Evolutionary conservation across 306 rosid species (phyloP).

Genomic region (Corylus americana): DNA sequence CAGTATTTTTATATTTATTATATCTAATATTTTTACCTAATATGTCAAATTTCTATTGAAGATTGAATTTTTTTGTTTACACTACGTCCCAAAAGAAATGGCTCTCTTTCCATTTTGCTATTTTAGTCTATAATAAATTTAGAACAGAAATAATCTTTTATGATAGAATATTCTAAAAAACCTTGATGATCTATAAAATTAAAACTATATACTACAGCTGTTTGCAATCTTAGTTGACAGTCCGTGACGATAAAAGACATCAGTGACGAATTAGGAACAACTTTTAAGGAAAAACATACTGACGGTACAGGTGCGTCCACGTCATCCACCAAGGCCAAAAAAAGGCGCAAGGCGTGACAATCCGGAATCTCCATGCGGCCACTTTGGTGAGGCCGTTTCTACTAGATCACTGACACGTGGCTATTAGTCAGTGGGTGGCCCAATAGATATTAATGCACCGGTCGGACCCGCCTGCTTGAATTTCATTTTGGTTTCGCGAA

Average conservation of each 20-base stretch:
- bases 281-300: neutral
- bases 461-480: slow-evolving; percentile 19
- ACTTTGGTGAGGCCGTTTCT: slow-evolving; percentile 13
- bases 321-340: slow-evolving; percentile 37
- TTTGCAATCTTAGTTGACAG: neutral
- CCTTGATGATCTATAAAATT: no score
- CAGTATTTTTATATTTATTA: no score
- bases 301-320: slow-evolving; percentile 41
- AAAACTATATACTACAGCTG: neutral
- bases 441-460: slow-evolving; percentile 31
- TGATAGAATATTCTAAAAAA: no score
- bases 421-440: neutral
- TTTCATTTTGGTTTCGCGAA: slow-evolving; percentile 12
- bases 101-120: no score
- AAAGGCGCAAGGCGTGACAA: slow-evolving; percentile 40
- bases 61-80: no score
- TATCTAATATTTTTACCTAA: no score
- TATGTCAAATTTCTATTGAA: no score
- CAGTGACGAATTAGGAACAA: neutral
- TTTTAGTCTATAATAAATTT: no score
- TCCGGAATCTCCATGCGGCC: slow-evolving; percentile 23
- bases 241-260: neutral
- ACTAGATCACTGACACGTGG: slow-evolving; percentile 41
- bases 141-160: no score
- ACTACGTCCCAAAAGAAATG: no score